These are phyloP conservation scores for Alternaria sp. DNA, from an alignment of 2,329 filamentous ascomycete species.

Conservation along the genomic window DNA sequence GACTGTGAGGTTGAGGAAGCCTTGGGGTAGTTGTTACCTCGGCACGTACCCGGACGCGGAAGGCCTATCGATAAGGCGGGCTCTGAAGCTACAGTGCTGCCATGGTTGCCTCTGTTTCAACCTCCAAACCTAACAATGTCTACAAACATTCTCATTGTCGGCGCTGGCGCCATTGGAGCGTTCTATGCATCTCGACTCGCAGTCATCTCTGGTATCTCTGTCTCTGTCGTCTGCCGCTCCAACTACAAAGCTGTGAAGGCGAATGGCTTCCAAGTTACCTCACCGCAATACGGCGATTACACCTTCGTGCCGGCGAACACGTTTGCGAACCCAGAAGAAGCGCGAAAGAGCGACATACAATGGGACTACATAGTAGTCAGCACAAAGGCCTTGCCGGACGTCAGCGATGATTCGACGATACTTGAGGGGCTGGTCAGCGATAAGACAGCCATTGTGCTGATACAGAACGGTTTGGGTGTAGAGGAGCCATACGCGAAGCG, in stretches of 20 bases:
- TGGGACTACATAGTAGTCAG: constrained; percentile 76
- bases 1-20: neutral
- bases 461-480: constrained; percentile 76
- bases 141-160: constrained; percentile 70
- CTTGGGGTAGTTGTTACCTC: neutral
- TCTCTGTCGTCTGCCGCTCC: constrained; percentile 76
- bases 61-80: constrained; percentile 3
- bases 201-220: constrained; percentile 63
- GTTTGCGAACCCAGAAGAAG: constrained; percentile 69
- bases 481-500: constrained; percentile 70
- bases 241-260: constrained; percentile 72
- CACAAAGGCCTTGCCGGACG: constrained; percentile 74
- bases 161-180: constrained; percentile 75
- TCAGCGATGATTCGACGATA: constrained; percentile 67
- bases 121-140: constrained; percentile 29
- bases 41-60: constrained; percentile 16
- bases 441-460: constrained; percentile 68
- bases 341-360: constrained; percentile 54
- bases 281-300: constrained; percentile 73
- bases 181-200: constrained; percentile 76
- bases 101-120: constrained; percentile 1
- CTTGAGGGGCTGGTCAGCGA: constrained; percentile 66
- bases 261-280: constrained; percentile 70
- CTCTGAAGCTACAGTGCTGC: neutral
- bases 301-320: constrained; percentile 68